phyloP scores from a whole-genome alignment of 2,329 filamentous ascomycete genomes.

The Xylariaceae sp. region DNA sequence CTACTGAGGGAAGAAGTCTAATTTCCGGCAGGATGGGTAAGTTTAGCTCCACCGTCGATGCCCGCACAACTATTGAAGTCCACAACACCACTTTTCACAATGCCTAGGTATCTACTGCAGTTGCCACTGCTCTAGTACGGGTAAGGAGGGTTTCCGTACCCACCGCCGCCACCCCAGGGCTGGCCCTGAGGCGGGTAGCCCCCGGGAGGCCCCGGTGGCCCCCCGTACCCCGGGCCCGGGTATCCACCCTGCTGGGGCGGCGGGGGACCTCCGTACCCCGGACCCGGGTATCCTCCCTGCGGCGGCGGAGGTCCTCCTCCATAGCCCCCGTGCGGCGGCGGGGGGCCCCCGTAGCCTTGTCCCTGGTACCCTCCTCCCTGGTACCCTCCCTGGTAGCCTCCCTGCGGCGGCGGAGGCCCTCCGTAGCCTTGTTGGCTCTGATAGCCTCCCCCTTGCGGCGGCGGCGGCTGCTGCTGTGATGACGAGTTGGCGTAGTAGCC shows the following conservation, averaged over 20 bases:
- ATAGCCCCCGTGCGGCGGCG: conserved; percentile 6
- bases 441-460: neutral
- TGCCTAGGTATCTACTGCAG: no score
- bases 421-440: conserved; percentile 1
- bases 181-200: conserved; percentile 12
- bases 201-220: conserved; percentile 6
- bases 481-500: conserved; percentile 8
- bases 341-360: conserved; percentile 4
- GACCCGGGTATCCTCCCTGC: conserved; percentile 5
- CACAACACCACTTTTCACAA: no score
- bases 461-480: neutral
- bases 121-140: no score
- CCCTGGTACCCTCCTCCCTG: conserved; percentile 1
- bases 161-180: conserved; percentile 7
- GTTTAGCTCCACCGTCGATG: no score
- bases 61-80: conserved; percentile 1
- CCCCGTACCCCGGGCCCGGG: conserved; percentile 9
- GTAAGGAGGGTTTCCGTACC: conserved; percentile 10
- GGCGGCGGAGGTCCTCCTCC: no score
- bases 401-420: conserved; percentile 2
- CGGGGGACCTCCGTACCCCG: conserved; percentile 8
- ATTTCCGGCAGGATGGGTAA: no score
- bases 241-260: conserved; percentile 9
- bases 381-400: neutral
- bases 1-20: no score